These are phyloP conservation scores for Amesomyces nigricolor DNA, from an alignment of 2,329 filamentous ascomycete species.

Conservation along the genomic window DNA sequence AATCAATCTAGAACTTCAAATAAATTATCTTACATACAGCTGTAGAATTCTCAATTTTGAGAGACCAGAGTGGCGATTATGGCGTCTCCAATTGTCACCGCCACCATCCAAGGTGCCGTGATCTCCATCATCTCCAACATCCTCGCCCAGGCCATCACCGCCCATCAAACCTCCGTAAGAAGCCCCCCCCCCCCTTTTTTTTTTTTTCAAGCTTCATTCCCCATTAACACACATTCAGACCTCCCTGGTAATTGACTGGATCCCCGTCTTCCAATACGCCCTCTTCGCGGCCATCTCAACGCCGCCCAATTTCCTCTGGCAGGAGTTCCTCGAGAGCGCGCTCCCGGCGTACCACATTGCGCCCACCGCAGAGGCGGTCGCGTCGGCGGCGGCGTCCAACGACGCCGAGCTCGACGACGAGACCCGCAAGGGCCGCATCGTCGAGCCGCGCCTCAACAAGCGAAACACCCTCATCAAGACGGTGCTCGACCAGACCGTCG, in stretches of 20 bases:
- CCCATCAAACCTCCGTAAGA: conserved; percentile 55
- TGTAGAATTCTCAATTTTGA: not conserved
- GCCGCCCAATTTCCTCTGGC: conserved; percentile 82
- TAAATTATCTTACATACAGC: not conserved
- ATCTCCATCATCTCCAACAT: conserved; percentile 65
- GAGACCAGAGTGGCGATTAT: conserved; percentile 23
- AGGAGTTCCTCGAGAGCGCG: conserved; percentile 66
- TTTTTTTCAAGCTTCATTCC: not conserved
- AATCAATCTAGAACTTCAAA: not conserved
- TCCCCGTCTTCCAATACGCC: conserved; percentile 69
- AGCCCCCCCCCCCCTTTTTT: not conserved
- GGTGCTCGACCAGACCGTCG: conserved; percentile 50
- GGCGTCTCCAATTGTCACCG: conserved; percentile 47
- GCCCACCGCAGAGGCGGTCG: conserved; percentile 36
- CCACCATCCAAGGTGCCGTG: conserved; percentile 59
- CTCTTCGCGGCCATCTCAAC: conserved; percentile 67
- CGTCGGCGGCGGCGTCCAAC: conserved; percentile 36
- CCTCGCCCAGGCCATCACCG: conserved; percentile 64
- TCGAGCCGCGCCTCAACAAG: conserved; percentile 50
- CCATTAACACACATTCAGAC: conserved; percentile 37
- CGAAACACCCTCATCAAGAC: conserved; percentile 42
- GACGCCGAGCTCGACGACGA: conserved; percentile 38
- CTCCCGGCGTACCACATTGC: conserved; percentile 61
- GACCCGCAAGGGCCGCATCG: conserved; percentile 34
- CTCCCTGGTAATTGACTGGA: conserved; percentile 57